A percentile compares a stretch with the other conserved stretches of the same genome.
Evolutionary conservation across 106 monocot species (phyloP).

Genomic region (Vanilla planifolia): DNA sequence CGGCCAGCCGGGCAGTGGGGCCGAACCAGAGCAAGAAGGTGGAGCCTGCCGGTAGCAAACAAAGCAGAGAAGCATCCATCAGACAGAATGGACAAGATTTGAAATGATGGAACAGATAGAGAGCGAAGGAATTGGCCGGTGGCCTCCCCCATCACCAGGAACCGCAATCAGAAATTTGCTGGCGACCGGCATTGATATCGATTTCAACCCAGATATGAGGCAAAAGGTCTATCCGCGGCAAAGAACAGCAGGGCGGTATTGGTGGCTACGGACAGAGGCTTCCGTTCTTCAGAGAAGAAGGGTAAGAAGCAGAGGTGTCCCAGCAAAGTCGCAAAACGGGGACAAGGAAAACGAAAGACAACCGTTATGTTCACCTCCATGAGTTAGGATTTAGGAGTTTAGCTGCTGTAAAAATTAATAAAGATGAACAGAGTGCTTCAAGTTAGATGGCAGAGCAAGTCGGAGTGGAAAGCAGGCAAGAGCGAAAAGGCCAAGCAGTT

Average conservation of each 20-base stretch:
- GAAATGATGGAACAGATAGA: background rate
- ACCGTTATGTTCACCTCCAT: constrained; percentile 4
- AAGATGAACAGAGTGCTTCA: background rate
- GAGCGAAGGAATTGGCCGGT: background rate
- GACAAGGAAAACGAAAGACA: constrained; percentile 31
- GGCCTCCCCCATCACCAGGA: constrained; percentile 1
- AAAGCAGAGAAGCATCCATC: constrained; percentile 6
- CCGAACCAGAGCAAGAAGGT: constrained; percentile 89
- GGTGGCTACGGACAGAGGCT: background rate
- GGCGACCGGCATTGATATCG: background rate
- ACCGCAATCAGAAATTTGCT: background rate
- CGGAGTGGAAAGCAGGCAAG: background rate
- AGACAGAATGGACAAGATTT: background rate
- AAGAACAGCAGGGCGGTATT: background rate
- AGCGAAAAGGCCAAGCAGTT: background rate
- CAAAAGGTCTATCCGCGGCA: background rate
- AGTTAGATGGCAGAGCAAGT: background rate
- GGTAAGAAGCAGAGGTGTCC: constrained; percentile 1
- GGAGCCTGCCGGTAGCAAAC: constrained; percentile 41
- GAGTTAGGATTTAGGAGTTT: background rate
- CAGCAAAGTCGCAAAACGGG: constrained; percentile 10
- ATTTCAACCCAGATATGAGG: background rate
- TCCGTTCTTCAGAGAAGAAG: constrained; percentile 7
- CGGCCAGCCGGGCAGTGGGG: constrained; percentile 59
- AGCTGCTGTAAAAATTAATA: constrained; percentile 1